Percentiles rank a stretch among this genome's conserved stretches.
Evolutionary conservation across 176 grass and related monocot species (phyloP).

Genomic region (bread wheat (Triticum aestivum)): IWGSC_CS_RefSeq_v2.1 NC_057806.1:505434429-505434928

Average conservation of each 20-base stretch:
- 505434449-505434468: too few relatives aligned
- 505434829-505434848: not conserved
- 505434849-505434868: slow-evolving; percentile 10
- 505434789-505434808: not conserved
- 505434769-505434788: not conserved
- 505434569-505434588: not conserved
- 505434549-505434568: not conserved
- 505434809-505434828: not conserved
- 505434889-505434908: slow-evolving; percentile 10
- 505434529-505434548: not conserved
- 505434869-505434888: not conserved
- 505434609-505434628: not conserved
- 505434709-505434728: slow-evolving; percentile 27
- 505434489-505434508: not conserved
- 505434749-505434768: not conserved
- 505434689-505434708: slow-evolving; percentile 32
- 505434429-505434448: not conserved
- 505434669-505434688: not conserved
- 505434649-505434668: not conserved
- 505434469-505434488: not conserved
- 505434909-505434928: slow-evolving; percentile 20
- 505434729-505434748: slow-evolving; percentile 33
- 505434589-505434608: not conserved
- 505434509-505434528: not conserved
- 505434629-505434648: not conserved